Base-by-base conservation (phyloP, 768 basidiomycete genomes). In the Symmetrospora coprosmae region DNA sequence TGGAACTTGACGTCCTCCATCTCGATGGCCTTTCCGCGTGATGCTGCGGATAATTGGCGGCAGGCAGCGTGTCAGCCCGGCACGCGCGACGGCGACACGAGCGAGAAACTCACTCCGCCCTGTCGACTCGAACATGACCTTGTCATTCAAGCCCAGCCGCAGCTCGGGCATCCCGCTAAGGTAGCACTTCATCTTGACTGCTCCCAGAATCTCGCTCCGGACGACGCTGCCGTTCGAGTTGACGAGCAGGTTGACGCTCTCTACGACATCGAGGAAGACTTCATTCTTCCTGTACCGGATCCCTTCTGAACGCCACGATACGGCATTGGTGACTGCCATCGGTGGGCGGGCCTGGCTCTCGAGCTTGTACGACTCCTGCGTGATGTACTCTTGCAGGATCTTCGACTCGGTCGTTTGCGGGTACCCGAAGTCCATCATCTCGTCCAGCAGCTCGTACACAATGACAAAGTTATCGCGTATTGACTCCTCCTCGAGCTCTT, bases 1-100 rank as follows among this genome's bases (percentile, higher is more conserved):
- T 99, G 94, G 76, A 99, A 99, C 72, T 96, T 96, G 76, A 96
- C 88, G 69, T 97, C 94, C 72, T 99, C 94, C 86, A 99, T 94
- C 74, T 99, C 94, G 66, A 99, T 94, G 2, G 94, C 85, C 74
- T 97, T 99, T 13, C 92, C 92, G 13, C 92, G 82, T 0, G 89
- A 83, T 23, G 88, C 87, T 84, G 72, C 30, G 46, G 27, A 16
- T 14, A 13, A 39, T 19, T 50, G 31, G 62, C 61, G 60, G 30
- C 28, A 31, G 25, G 27, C 59, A 41, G 17, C 17, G 37, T 62
- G 31, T 34, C 16, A 30, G 16, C 17, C 7, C 38, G 43, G 47
- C 30, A 13, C 28, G 28, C 35, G 48, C 30, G 51, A 37, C 14
- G 17, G 6, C 17, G 39, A 17, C 17, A 27, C 16, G 30, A 47